phyloP scores from a whole-genome alignment of 2,329 filamentous ascomycete species.

The Ascosphaera apis region DNA sequence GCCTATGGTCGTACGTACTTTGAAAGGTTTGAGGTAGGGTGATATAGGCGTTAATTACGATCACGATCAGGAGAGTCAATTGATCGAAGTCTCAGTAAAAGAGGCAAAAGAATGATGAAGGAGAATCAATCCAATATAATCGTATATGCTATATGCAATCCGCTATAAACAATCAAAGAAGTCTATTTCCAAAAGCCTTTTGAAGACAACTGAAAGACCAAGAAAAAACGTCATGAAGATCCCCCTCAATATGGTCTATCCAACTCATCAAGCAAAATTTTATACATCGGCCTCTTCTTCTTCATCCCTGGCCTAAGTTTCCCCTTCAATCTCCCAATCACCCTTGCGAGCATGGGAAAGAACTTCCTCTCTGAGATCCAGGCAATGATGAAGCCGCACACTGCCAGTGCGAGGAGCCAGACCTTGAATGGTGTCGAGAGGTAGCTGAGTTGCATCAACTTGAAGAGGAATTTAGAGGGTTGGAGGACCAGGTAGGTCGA shows the following conservation, averaged over 20 bases:
- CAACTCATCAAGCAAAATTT: conserved; percentile 51
- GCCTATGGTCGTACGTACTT: too few species aligned
- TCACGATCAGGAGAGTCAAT: too few species aligned
- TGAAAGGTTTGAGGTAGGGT: too few species aligned
- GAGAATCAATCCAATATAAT: too few species aligned
- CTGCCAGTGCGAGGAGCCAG: conserved; percentile 47
- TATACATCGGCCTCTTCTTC: conserved; percentile 76
- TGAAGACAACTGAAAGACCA: too few species aligned
- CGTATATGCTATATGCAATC: too few species aligned
- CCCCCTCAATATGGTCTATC: conserved; percentile 14
- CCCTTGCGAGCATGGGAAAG: conserved; percentile 44
- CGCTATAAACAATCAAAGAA: too few species aligned
- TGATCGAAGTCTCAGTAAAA: too few species aligned
- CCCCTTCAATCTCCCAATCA: conserved; percentile 38
- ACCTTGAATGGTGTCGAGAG: conserved; percentile 50
- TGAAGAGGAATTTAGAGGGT: conserved; percentile 43
- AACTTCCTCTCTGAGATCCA: conserved; percentile 50
- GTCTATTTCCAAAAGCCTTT: too few species aligned
- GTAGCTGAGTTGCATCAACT: conserved; percentile 66
- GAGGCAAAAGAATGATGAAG: too few species aligned
- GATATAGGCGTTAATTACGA: too few species aligned
- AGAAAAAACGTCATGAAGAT: too few species aligned
- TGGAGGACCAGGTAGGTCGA: conserved; percentile 60
- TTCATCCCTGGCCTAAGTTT: conserved; percentile 30
- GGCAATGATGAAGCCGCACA: conserved; percentile 42